phyloP scores from a whole-genome alignment of 73 alveolate species.

The Breviolum minutum region DNA sequence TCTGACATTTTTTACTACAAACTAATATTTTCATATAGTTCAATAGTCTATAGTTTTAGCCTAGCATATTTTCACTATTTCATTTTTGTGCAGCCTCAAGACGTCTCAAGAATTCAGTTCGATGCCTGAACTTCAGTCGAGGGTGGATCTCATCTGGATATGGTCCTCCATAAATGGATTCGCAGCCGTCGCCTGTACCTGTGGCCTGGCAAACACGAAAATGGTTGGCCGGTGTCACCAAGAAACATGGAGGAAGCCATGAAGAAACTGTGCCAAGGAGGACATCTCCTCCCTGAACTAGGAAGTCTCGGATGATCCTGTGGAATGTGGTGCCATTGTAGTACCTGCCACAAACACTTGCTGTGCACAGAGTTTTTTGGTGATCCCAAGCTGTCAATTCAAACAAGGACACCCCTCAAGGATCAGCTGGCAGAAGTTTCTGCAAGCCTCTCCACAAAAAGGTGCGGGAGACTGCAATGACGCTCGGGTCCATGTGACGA shows the following conservation, averaged over 20 bases:
- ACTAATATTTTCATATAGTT: neutral
- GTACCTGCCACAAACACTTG: neutral
- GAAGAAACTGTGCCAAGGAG: neutral
- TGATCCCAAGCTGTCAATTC: no score
- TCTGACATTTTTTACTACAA: no score
- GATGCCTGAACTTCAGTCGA: conserved; percentile 72
- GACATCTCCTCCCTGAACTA: conserved; percentile 58
- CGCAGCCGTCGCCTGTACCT: conserved; percentile 92
- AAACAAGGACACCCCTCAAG: conserved; percentile 37
- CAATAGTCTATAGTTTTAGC: neutral
- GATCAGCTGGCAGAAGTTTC: conserved; percentile 89
- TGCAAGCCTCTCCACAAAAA: conserved; percentile 38
- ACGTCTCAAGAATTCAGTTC: no score
- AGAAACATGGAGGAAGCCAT: neutral
- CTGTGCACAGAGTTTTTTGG: neutral
- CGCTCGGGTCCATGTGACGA: neutral
- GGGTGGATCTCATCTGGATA: conserved; percentile 88
- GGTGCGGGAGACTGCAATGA: neutral
- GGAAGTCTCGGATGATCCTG: conserved; percentile 74
- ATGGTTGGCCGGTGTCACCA: neutral
- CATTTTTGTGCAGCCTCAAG: no score
- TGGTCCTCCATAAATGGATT: conserved; percentile 82
- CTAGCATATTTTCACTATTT: neutral
- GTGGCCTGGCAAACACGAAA: conserved; percentile 19
- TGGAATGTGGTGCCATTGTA: conserved; percentile 81